Percentiles rank a stretch among this genome's conserved stretches.
Conservation (phyloP, 352 stramenopile genomes). For the Thraustochytrium striatum region DNA sequence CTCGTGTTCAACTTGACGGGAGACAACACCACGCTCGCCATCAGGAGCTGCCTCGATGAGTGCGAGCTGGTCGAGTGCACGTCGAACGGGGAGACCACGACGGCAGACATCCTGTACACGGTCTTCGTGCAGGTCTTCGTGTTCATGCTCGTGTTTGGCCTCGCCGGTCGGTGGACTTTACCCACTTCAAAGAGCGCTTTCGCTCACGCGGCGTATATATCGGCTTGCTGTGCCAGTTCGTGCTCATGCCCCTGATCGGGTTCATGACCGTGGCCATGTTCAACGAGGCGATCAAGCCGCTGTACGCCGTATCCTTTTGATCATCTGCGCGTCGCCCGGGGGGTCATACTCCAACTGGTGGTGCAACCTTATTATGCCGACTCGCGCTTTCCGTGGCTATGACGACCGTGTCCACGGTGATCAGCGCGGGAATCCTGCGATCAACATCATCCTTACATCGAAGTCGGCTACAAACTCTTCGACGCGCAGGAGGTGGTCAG, state of each 20-base stretch:
- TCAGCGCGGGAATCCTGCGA: conserved; percentile 10
- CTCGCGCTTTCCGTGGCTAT: conserved; percentile 41
- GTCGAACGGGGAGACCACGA: too few relatives aligned
- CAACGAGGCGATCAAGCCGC: neutral
- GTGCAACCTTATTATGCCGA: conserved; percentile 46
- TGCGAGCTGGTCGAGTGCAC: too few relatives aligned
- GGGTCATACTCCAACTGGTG: conserved; percentile 46
- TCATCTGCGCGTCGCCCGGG: conserved; percentile 42
- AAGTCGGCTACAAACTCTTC: conserved; percentile 26
- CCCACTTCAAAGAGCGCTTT: conserved; percentile 40
- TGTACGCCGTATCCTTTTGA: conserved; percentile 44
- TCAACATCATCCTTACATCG: conserved; percentile 46
- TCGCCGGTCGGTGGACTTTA: too few relatives aligned
- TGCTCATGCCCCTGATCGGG: conserved; percentile 48
- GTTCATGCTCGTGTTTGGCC: neutral
- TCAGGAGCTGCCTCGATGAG: too few relatives aligned
- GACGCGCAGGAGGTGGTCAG: conserved; percentile 26
- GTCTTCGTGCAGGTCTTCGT: conserved; percentile 4
- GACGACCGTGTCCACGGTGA: conserved; percentile 42
- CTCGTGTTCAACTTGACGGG: too few relatives aligned
- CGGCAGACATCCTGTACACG: neutral
- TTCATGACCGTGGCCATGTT: conserved; percentile 44
- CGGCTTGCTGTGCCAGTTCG: conserved; percentile 42
- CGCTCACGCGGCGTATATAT: conserved; percentile 39
- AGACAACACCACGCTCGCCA: too few relatives aligned